Evolutionary conservation across 1,139 yeast species (phyloP), one percentile per base, ranked within the genome.

Genomic region (Zygoascus hellenicus): DNA sequence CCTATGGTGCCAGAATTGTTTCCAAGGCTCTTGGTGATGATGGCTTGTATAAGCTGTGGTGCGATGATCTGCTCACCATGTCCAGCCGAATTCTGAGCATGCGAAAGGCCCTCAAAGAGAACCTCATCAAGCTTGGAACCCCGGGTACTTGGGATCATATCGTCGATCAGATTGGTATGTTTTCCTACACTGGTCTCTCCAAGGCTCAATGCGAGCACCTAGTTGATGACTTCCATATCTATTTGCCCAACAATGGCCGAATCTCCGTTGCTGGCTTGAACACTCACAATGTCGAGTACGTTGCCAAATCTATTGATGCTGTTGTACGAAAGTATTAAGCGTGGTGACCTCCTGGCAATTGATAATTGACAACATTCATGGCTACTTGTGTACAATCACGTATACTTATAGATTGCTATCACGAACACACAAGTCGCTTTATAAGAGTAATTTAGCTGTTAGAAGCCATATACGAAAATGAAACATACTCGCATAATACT

Each of bases 101-200:
- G 74, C 78, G 97, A 67, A 51, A 57, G 22, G 66, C 62, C n/a
- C 64, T 79, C 50, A 59, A 62, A 50, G 60, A 63, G 45, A 75
- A 76, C 49, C 72, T 80, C 53, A 75, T 84, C 60, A 74, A 72
- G 63, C 77, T 80, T 56, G 70, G 72, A 55, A 74, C 80, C 32
- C 72, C 74, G 30, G 81, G 81, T 63, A 76, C 78, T 63, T 92
- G 97, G 97, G 84, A 82, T 51, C 96, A 87, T 65, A 76, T 92
- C 64, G 74, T 83, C 54, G 75, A 81, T 62, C 97, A 92, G 69
- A 85, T 94, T 66, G 98, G 98, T 62, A 92, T 92, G 97, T 92
- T 92, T 68, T 87, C 90, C 49, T 92, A 77, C 73, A 90, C 97
- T 38, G 96, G 97, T 10, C 76, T 92, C 55, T 66, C 71, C 30